Conservation (phyloP, 129 eudicot species). For the Helianthus tuberosus region DNA sequence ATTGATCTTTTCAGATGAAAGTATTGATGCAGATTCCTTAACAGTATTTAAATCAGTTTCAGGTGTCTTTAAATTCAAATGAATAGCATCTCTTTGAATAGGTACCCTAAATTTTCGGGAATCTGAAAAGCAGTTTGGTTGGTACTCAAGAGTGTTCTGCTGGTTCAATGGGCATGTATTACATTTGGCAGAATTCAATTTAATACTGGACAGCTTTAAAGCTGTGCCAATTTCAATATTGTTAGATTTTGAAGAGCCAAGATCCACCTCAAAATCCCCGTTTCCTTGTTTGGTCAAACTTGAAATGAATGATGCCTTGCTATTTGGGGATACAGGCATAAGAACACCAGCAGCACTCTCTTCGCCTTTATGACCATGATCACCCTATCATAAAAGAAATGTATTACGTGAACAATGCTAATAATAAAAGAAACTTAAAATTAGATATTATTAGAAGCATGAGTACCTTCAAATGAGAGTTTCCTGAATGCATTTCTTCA, state of each 20-base stretch:
- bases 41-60: constrained; percentile 26
- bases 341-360: constrained; percentile 25
- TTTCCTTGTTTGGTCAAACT: constrained; percentile 27
- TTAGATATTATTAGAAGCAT: too few relatives aligned
- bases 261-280: constrained; percentile 21
- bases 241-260: constrained; percentile 15
- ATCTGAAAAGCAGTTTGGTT: constrained; percentile 44
- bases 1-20: constrained; percentile 27
- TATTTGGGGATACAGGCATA: constrained; percentile 18
- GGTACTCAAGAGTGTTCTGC: constrained; percentile 55
- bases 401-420: neutral
- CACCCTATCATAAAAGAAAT: constrained; percentile 50
- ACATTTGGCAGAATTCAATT: constrained; percentile 28
- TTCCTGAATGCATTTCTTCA: constrained; percentile 30
- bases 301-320: constrained; percentile 28
- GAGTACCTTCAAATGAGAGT: constrained; percentile 7
- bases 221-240: constrained; percentile 22
- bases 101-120: constrained; percentile 39
- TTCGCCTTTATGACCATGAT: constrained; percentile 36
- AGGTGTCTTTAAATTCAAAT: constrained; percentile 16
- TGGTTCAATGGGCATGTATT: constrained; percentile 61
- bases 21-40: constrained; percentile 18
- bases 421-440: neutral
- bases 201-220: constrained; percentile 21
- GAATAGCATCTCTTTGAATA: constrained; percentile 29